Evolutionary conservation across 225 moss, liverwort and hornwort species (phyloP).

Genomic region (Anthoceros angustus): DNA sequence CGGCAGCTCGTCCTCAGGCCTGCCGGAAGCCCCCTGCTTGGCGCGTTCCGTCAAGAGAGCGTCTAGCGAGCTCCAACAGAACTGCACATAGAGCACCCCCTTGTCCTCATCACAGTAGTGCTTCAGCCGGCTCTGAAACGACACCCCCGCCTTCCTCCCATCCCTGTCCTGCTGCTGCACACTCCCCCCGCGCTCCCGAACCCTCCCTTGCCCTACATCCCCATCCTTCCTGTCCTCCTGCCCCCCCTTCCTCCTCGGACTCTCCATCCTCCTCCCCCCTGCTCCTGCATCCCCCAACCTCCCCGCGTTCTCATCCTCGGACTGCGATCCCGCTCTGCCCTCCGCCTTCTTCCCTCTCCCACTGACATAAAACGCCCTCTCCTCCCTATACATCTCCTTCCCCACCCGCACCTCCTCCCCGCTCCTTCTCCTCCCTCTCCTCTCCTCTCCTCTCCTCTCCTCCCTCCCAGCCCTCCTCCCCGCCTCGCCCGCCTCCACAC

Average conservation of each 20-base stretch:
- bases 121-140: conserved; percentile 53
- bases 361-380: conserved; percentile 6
- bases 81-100: conserved; percentile 81
- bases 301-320: conserved; percentile 6
- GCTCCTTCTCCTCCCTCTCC: conserved; percentile 17
- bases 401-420: conserved; percentile 9
- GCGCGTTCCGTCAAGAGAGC: conserved; percentile 27
- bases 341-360: not conserved
- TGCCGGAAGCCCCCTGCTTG: too few species aligned
- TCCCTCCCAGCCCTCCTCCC: too few species aligned
- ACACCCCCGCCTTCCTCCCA: conserved; percentile 30
- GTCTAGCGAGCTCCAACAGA: conserved; percentile 55
- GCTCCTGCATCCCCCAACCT: conserved; percentile 8
- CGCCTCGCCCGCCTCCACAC: too few species aligned
- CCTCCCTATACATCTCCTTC: conserved; percentile 9
- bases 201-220: conserved; percentile 10
- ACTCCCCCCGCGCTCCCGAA: conserved; percentile 20
- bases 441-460: conserved; percentile 18
- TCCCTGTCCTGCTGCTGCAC: conserved; percentile 17
- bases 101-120: conserved; percentile 74
- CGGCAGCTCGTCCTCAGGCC: too few species aligned
- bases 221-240: conserved; percentile 13
- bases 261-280: conserved; percentile 14
- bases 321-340: conserved; percentile 6
- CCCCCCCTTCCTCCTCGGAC: conserved; percentile 24